Percentiles rank a stretch among this genome's conserved stretches.
phyloP scores from a whole-genome alignment of 441 rosid genomes.

The Populus hybrid region DNA sequence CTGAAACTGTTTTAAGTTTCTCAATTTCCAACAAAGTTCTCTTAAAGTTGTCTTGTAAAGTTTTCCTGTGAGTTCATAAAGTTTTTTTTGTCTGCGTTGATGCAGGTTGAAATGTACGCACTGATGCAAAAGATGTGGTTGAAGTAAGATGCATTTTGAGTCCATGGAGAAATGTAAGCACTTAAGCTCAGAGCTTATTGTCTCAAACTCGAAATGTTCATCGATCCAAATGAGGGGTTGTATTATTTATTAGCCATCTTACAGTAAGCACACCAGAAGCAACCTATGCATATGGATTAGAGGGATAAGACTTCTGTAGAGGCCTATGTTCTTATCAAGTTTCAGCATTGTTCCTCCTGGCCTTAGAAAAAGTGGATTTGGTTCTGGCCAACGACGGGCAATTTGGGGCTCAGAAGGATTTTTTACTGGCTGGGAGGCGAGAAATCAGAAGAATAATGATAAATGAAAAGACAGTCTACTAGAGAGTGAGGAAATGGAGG shows the following conservation, averaged over 20 bases:
- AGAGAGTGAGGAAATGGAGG: constrained; percentile 32
- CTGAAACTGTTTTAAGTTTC: no score
- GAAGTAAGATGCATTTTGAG: constrained; percentile 53
- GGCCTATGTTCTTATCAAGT: constrained; percentile 38
- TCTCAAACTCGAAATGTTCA: constrained; percentile 45
- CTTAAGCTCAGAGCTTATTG: constrained; percentile 52
- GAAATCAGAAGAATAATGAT: constrained; percentile 13
- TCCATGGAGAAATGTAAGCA: constrained; percentile 28
- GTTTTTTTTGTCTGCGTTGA: background rate
- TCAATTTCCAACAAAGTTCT: no score
- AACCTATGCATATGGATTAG: constrained; percentile 64
- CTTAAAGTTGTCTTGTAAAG: background rate
- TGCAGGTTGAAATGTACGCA: constrained; percentile 70
- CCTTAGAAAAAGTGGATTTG: constrained; percentile 12
- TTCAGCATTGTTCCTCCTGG: constrained; percentile 50
- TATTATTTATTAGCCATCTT: constrained; percentile 59
- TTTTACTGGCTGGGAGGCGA: constrained; percentile 13
- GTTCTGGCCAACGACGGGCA: constrained; percentile 23
- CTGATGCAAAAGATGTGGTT: constrained; percentile 39
- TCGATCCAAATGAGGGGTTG: constrained; percentile 45
- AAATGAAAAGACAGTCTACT: constrained; percentile 4
- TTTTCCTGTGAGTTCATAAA: background rate
- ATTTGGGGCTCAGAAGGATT: constrained; percentile 18
- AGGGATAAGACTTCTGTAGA: constrained; percentile 56
- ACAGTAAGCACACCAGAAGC: constrained; percentile 90